phyloP scores from a whole-genome alignment of 805 yeast genomes.

The Cyberlindnera sargentensis region DNA sequence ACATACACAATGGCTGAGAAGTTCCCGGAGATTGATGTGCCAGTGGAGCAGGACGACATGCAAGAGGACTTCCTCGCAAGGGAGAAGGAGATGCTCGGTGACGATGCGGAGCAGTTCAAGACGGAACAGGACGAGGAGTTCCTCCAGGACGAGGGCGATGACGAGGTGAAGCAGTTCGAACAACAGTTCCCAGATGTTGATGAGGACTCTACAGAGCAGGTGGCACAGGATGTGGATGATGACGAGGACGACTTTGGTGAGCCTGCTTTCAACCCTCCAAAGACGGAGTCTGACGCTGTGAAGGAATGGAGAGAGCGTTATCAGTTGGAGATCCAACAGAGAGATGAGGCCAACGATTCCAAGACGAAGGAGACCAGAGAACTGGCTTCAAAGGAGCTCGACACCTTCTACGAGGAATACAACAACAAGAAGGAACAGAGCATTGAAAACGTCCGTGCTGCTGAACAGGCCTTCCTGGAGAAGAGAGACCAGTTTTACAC shows the following conservation, averaged over 20 bases:
- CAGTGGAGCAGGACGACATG: constrained; percentile 24
- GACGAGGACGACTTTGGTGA: constrained; percentile 39
- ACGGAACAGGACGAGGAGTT: constrained; percentile 53
- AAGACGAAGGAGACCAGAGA: constrained; percentile 61
- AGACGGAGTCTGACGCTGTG: constrained; percentile 47
- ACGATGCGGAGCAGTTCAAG: constrained; percentile 50
- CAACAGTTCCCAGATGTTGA: constrained; percentile 58
- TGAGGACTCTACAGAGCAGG: constrained; percentile 13
- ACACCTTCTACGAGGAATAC: constrained; percentile 88
- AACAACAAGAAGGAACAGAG: constrained; percentile 73
- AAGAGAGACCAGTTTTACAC: constrained; percentile 73
- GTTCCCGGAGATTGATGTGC: constrained; percentile 60
- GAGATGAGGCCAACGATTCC: constrained; percentile 64
- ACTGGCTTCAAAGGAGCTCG: constrained; percentile 77
- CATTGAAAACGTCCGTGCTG: constrained; percentile 53
- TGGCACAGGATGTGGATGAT: constrained; percentile 17
- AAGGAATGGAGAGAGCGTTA: constrained; percentile 79
- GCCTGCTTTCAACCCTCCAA: constrained; percentile 22
- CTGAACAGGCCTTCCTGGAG: constrained; percentile 62
- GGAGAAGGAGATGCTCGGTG: constrained; percentile 60
- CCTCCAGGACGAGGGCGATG: constrained; percentile 30
- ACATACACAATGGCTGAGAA: constrained; percentile 53
- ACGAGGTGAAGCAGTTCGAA: constrained; percentile 52
- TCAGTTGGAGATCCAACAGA: constrained; percentile 67
- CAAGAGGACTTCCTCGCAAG: constrained; percentile 56